These are phyloP conservation scores for Erigeron canadensis DNA, from an alignment of 129 eudicot species.

Conservation along the genomic window DNA sequence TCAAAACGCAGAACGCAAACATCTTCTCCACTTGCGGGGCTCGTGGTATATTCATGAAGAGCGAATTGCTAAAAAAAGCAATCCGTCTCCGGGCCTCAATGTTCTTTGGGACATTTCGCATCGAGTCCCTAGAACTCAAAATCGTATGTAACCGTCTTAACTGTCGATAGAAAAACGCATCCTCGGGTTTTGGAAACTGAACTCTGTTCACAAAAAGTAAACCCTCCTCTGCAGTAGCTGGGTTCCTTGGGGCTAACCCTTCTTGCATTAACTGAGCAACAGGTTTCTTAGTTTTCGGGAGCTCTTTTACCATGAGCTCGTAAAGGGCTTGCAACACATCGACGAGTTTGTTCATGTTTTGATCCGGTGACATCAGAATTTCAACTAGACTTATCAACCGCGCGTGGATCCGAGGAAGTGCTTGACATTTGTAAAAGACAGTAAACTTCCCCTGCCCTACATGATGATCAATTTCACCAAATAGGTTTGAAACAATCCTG, in stretches of 20 bases:
- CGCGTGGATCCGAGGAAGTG: slow-evolving; percentile 53
- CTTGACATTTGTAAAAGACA: slow-evolving; percentile 38
- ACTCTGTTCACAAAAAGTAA: slow-evolving; percentile 71
- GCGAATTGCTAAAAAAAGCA: slow-evolving; percentile 83
- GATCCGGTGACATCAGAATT: slow-evolving; percentile 46
- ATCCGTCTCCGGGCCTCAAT: slow-evolving; percentile 73
- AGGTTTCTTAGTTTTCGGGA: slow-evolving; percentile 53
- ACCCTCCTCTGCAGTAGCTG: slow-evolving; percentile 37
- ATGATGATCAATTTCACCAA: slow-evolving; percentile 51
- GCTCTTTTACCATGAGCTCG: slow-evolving; percentile 63
- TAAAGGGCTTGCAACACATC: slow-evolving; percentile 67
- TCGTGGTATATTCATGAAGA: slow-evolving; percentile 94
- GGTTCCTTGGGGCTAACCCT: slow-evolving; percentile 59
- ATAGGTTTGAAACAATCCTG: slow-evolving; percentile 54
- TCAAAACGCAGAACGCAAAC: slow-evolving; percentile 89
- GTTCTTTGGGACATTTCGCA: slow-evolving; percentile 73
- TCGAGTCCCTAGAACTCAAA: slow-evolving; percentile 71
- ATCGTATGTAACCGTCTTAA: slow-evolving; percentile 67
- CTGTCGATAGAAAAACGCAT: slow-evolving; percentile 62
- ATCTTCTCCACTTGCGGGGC: slow-evolving; percentile 93
- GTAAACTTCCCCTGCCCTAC: slow-evolving; percentile 58
- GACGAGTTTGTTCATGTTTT: slow-evolving; percentile 47
- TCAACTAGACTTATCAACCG: slow-evolving; percentile 51
- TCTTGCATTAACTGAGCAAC: slow-evolving; percentile 49
- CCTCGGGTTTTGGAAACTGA: slow-evolving; percentile 55